Evolutionary conservation across 2,329 filamentous ascomycete species (phyloP).

Genomic region (Neopestalotiopsis rosae): DNA sequence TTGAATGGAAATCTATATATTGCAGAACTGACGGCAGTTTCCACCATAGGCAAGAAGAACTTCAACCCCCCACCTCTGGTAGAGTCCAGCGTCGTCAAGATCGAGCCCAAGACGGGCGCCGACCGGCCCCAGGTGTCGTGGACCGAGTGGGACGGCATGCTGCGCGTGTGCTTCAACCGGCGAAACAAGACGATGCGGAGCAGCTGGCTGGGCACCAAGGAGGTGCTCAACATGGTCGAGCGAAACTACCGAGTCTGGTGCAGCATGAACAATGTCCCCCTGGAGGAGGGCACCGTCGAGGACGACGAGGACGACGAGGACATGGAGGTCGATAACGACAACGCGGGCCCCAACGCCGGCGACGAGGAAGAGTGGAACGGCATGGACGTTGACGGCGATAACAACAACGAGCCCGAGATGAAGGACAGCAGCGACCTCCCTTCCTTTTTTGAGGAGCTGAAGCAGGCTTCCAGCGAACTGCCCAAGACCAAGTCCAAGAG

Average conservation of each 20-base stretch:
- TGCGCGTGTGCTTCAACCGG: slow-evolving; percentile 79
- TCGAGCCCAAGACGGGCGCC: slow-evolving; percentile 82
- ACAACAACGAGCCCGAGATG: slow-evolving; percentile 46
- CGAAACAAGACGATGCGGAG: slow-evolving; percentile 91
- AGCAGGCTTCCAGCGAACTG: slow-evolving; percentile 42
- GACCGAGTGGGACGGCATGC: slow-evolving; percentile 92
- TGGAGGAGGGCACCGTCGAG: slow-evolving; percentile 70
- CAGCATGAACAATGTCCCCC: slow-evolving; percentile 78
- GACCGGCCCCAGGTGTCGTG: slow-evolving; percentile 86
- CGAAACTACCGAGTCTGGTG: slow-evolving; percentile 91
- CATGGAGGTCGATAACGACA: slow-evolving; percentile 44
- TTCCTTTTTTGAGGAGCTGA: slow-evolving; percentile 79
- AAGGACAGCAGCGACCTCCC: slow-evolving; percentile 72
- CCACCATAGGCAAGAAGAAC: slow-evolving; percentile 69
- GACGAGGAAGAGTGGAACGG: slow-evolving; percentile 53
- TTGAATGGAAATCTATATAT: background rate
- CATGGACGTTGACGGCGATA: slow-evolving; percentile 55
- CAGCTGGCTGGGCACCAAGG: slow-evolving; percentile 79
- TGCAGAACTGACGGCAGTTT: background rate
- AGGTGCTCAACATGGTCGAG: slow-evolving; percentile 83
- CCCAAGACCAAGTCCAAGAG: slow-evolving; percentile 71
- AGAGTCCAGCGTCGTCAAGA: slow-evolving; percentile 87
- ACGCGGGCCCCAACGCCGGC: slow-evolving; percentile 42
- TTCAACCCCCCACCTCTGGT: slow-evolving; percentile 95
- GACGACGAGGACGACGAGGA: slow-evolving; percentile 44